A percentile compares a stretch with the other conserved stretches of the same genome.
Conservation (phyloP, 805 yeast genomes). For the Danielozyma ontarioensis region DNA sequence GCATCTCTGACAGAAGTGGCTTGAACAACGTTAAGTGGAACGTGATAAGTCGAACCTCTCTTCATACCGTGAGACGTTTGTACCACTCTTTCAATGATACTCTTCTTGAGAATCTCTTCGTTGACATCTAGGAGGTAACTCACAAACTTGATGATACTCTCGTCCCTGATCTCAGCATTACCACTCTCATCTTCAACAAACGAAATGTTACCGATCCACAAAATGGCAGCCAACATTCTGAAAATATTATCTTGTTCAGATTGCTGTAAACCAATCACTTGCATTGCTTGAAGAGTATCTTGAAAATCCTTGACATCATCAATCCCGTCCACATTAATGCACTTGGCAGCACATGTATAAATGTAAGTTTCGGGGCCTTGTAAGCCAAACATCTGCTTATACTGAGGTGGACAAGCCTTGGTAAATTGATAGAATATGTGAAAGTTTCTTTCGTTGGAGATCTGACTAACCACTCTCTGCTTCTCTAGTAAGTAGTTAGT, state of each 20-base stretch:
- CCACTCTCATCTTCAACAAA: constrained; percentile 86
- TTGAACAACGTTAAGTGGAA: constrained; percentile 86
- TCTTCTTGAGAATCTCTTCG: constrained; percentile 55
- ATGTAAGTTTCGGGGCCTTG: constrained; percentile 91
- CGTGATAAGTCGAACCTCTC: constrained; percentile 91
- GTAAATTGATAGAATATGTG: constrained; percentile 96
- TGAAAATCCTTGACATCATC: constrained; percentile 76
- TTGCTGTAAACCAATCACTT: constrained; percentile 74
- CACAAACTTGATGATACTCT: constrained; percentile 88
- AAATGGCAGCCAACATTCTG: constrained; percentile 72
- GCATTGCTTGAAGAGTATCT: constrained; percentile 85
- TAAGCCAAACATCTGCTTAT: constrained; percentile 81
- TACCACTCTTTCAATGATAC: constrained; percentile 75
- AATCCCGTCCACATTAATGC: constrained; percentile 80
- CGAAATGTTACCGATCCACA: constrained; percentile 93
- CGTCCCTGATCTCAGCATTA: constrained; percentile 74
- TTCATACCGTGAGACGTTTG: constrained; percentile 87
- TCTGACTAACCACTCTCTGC: constrained; percentile 95
- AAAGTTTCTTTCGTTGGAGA: constrained; percentile 87
- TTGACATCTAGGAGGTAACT: constrained; percentile 87
- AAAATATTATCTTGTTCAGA: constrained; percentile 88
- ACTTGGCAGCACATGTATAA: constrained; percentile 82
- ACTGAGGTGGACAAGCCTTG: constrained; percentile 79
- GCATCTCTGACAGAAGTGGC: constrained; percentile 96
- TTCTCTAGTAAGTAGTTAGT: constrained; percentile 92